Evolutionary conservation across 192 early-diverging fungal species (phyloP).

Genomic region (Cladochytrium replicatum): DNA sequence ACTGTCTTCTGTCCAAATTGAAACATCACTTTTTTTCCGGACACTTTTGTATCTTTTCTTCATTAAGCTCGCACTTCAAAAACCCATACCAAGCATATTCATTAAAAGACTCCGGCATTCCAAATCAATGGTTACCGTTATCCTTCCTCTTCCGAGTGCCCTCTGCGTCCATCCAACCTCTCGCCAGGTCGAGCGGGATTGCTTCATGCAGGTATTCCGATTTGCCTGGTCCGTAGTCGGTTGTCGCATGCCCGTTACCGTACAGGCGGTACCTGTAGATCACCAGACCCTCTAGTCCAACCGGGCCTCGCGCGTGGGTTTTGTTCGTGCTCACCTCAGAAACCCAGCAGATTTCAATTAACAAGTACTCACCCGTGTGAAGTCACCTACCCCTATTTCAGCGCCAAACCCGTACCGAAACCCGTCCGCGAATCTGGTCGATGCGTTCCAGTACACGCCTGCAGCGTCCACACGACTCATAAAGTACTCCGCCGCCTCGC

Average conservation of each 20-base stretch:
- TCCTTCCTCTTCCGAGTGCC: no score
- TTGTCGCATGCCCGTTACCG: conserved; percentile 78
- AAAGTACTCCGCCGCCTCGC: conserved; percentile 63
- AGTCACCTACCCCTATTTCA: conserved; percentile 72
- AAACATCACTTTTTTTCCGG: no score
- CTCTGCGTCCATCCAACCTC: no score
- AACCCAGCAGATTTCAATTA: neutral
- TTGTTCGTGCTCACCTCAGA: conserved; percentile 86
- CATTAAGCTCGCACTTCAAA: no score
- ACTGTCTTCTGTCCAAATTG: no score
- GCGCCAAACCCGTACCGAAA: conserved; percentile 98
- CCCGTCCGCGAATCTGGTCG: conserved; percentile 92
- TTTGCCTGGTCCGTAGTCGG: conserved; percentile 72
- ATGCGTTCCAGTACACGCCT: conserved; percentile 97
- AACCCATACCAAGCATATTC: no score
- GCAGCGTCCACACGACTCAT: conserved; percentile 92
- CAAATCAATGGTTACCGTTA: no score
- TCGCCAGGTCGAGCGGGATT: conserved; percentile 34
- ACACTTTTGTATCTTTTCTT: no score
- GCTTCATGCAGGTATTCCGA: conserved; percentile 60
- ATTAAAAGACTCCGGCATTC: no score
- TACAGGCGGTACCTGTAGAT: conserved; percentile 95
- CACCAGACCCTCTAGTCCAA: conserved; percentile 92
- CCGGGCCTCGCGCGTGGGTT: conserved; percentile 96
- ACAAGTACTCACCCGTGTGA: neutral